Percentiles rank a stretch among this genome's conserved stretches.
These are phyloP conservation scores for Oryza australiensis DNA, from an alignment of 176 grass and related monocot genomes.

Conservation along the genomic window DNA sequence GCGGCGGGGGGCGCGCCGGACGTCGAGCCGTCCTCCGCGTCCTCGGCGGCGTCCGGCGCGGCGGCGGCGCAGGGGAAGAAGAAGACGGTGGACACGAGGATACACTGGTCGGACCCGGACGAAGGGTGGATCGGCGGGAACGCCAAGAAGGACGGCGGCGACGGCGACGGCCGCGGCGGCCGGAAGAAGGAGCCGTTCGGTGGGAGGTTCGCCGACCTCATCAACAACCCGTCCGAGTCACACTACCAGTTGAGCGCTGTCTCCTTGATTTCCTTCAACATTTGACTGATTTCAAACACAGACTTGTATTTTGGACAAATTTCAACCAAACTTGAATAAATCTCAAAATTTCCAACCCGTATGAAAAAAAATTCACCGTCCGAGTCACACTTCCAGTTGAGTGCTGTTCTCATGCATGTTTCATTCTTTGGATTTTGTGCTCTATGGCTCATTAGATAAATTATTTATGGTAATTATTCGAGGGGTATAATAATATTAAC, in stretches of 20 bases:
- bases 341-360: too few relatives aligned
- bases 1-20: slow-evolving; percentile 16
- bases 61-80: slow-evolving; percentile 40
- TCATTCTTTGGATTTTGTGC: too few relatives aligned
- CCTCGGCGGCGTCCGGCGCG: neutral
- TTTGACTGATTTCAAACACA: too few relatives aligned
- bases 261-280: too few relatives aligned
- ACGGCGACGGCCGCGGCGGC: neutral
- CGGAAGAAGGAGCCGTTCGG: slow-evolving; percentile 48
- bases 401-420: too few relatives aligned
- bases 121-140: slow-evolving; percentile 88
- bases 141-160: slow-evolving; percentile 35
- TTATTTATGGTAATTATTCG: too few relatives aligned
- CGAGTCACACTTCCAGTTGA: neutral
- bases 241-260: slow-evolving; percentile 73
- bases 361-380: neutral
- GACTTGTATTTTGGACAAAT: neutral
- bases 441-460: too few relatives aligned
- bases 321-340: neutral
- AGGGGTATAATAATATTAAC: too few relatives aligned
- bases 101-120: slow-evolving; percentile 79
- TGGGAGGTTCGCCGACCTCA: slow-evolving; percentile 72
- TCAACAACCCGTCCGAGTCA: slow-evolving; percentile 59
- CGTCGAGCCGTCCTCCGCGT: slow-evolving; percentile 30
- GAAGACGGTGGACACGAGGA: slow-evolving; percentile 89